Conservation (phyloP, 2,329 filamentous ascomycete genomes). For the Pseudohalonectria lignicola region DNA sequence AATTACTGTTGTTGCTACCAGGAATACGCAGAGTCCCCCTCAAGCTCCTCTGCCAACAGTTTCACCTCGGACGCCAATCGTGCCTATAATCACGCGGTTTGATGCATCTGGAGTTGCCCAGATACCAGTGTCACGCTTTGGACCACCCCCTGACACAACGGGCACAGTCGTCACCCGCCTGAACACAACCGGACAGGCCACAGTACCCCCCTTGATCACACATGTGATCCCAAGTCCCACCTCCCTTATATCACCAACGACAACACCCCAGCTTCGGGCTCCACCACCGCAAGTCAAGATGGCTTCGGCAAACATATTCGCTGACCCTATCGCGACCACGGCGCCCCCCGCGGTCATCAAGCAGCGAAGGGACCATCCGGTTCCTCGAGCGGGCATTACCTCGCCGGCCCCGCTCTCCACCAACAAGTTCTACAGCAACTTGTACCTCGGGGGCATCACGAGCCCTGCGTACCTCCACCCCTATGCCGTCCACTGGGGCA, state of each 20-base stretch:
- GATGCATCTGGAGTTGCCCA: background rate
- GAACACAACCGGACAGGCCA: constrained; percentile 1
- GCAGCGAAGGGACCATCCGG: constrained; percentile 44
- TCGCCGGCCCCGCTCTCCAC: constrained; percentile 47
- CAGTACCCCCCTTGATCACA: background rate
- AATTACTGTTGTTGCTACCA: background rate
- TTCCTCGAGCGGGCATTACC: constrained; percentile 38
- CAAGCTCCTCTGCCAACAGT: background rate
- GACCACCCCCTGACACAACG: background rate
- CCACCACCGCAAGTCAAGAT: background rate
- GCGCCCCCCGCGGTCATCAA: constrained; percentile 37
- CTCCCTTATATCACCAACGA: constrained; percentile 14
- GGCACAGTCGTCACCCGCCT: background rate
- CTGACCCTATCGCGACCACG: constrained; percentile 38
- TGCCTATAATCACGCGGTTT: background rate
- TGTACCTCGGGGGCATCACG: constrained; percentile 65
- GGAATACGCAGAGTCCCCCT: too few species aligned
- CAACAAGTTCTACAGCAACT: constrained; percentile 75
- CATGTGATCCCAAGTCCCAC: constrained; percentile 2
- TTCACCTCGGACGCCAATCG: background rate
- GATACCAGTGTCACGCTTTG: background rate
- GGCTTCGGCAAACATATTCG: constrained; percentile 39
- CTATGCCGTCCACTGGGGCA: constrained; percentile 59
- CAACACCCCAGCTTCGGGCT: constrained; percentile 8
- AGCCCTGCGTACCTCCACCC: constrained; percentile 65